Percentiles rank a stretch among this genome's conserved stretches.
Evolutionary conservation across 1,139 yeast species (phyloP).

Genomic region (Lodderomyces margitis): DNA sequence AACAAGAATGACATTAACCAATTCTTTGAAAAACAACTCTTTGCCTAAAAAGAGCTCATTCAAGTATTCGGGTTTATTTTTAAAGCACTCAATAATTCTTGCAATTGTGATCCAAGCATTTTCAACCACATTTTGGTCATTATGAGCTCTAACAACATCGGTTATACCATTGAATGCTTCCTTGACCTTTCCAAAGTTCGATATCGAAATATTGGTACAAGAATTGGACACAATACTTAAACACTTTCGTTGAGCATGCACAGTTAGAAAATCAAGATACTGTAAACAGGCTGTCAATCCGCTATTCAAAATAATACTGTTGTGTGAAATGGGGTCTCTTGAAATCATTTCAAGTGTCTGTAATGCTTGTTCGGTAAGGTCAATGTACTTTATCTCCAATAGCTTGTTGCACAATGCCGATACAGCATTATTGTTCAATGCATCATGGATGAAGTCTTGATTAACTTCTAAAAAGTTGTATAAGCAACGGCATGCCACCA

Average conservation of each 20-base stretch:
- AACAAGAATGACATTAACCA: constrained; percentile 26
- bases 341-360: constrained; percentile 74
- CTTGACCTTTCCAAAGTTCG: constrained; percentile 47
- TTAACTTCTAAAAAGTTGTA: constrained; percentile 80
- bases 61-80: constrained; percentile 41
- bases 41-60: constrained; percentile 43
- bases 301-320: constrained; percentile 52
- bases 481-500: constrained; percentile 82
- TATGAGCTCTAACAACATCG: constrained; percentile 55
- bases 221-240: constrained; percentile 76
- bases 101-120: constrained; percentile 68
- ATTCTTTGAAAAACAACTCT: constrained; percentile 25
- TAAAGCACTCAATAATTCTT: constrained; percentile 56
- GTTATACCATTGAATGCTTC: constrained; percentile 64
- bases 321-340: constrained; percentile 49
- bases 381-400: constrained; percentile 77
- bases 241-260: constrained; percentile 87
- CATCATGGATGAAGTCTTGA: constrained; percentile 61
- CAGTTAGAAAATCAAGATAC: constrained; percentile 83
- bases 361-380: constrained; percentile 88
- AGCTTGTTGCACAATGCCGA: constrained; percentile 66
- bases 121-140: constrained; percentile 66
- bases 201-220: constrained; percentile 48
- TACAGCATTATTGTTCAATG: constrained; percentile 67
- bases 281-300: constrained; percentile 68